These are phyloP conservation scores for Biscogniauxia sp. DNA, from an alignment of 2,329 filamentous ascomycete species.

Conservation along the genomic window DNA sequence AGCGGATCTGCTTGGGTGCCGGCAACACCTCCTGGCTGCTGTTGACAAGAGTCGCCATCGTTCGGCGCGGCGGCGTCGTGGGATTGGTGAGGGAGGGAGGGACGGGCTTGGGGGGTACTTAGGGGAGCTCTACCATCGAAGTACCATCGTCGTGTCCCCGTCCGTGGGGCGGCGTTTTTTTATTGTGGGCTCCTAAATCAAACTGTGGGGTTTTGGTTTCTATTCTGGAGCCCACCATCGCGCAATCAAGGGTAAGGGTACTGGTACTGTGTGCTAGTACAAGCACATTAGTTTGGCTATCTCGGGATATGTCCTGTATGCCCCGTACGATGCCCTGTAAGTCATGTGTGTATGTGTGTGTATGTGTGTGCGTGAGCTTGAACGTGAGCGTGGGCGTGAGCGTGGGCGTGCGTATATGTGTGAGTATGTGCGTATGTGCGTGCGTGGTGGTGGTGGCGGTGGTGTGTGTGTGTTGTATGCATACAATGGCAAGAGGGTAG, in stretches of 20 bases:
- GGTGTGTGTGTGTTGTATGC: too few species aligned
- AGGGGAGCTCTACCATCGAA: background rate
- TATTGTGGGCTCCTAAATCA: background rate
- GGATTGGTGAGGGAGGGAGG: background rate
- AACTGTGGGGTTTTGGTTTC: background rate
- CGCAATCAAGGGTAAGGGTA: background rate
- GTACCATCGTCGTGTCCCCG: background rate
- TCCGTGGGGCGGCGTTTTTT: background rate
- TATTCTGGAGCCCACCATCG: background rate
- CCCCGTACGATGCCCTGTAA: too few species aligned
- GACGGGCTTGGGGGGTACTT: background rate
- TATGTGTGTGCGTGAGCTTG: too few species aligned
- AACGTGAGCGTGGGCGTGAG: too few species aligned
- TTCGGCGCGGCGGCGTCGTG: slow-evolving; percentile 12
- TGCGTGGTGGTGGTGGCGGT: too few species aligned
- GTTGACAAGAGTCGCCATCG: slow-evolving; percentile 48
- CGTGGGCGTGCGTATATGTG: too few species aligned
- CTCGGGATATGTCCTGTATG: too few species aligned
- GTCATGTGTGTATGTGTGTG: too few species aligned
- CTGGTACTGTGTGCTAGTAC: background rate
- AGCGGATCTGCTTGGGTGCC: slow-evolving; percentile 64
- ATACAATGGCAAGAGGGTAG: too few species aligned
- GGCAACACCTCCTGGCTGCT: slow-evolving; percentile 35
- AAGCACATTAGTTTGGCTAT: background rate
- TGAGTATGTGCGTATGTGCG: too few species aligned